Base-by-base conservation (phyloP, 257 asterid species). In the Petunia axillaris region DNA sequence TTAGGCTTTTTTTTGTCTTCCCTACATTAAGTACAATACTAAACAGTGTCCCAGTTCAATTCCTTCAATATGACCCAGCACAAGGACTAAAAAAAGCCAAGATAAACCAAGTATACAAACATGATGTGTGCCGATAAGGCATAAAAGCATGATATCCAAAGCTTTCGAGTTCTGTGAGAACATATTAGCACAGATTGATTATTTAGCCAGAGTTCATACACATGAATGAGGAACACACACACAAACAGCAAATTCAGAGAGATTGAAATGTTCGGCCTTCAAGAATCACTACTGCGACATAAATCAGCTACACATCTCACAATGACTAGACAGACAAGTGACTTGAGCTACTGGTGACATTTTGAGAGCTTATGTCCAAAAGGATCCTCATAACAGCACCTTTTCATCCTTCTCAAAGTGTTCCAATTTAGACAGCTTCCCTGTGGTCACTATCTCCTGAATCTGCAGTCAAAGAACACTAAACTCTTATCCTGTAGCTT, bases 401-500 rank as follows among this genome's bases (percentile, higher is more conserved):
- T 95, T 95, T 87, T 93, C 99, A 86, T 95, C 97, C 78, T 82
- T 89, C 91, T 92, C 94, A 76, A 95, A 95, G 86, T 92, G 95
- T 85, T 95, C 98, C 93, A 95, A 85, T 89, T 95, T 95, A 75
- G 97, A 89, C 38, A 95, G 95, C 90, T 88, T 95, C 79, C 99
- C 97, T 13, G 97, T 95, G 71, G 85, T 91, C 87, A 93, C 91
- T 86, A 95, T 95, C 91, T 95, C 99, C 90, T 90, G 97, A 87
- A 95, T 92, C 99, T 95, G 94, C 83, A 87, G 87, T 53, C 64
- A 87, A 76, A 78, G 79, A 84, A 74, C 50, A 59, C n/a, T 58
- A 64, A 6, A 41, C 76, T 64, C 4, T 78, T 63, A 78, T 63
- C 37, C 35, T 4, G 76, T 35, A 64, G 44, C 40, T 41, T 38